Conservation (phyloP, 2,329 filamentous ascomycete species). For the Arthrobotrys megalospora region DNA sequence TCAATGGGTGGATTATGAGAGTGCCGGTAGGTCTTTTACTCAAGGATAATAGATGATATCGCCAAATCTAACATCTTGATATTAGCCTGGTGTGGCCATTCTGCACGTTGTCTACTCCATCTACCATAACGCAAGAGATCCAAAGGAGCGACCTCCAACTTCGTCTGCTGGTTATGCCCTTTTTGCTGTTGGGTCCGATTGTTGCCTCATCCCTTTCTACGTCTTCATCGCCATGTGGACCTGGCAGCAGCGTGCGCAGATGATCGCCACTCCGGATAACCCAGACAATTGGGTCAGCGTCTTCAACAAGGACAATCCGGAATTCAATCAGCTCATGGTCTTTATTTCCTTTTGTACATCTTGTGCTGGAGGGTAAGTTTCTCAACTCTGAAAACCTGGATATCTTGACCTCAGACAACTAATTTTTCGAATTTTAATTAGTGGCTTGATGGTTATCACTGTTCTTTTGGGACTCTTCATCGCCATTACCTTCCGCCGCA, state of each 20-base stretch:
- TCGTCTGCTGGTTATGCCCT: slow-evolving; percentile 91
- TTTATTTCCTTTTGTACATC: slow-evolving; percentile 69
- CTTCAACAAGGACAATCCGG: slow-evolving; percentile 66
- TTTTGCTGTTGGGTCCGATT: slow-evolving; percentile 82
- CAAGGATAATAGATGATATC: not conserved
- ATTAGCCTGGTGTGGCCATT: slow-evolving; percentile 82
- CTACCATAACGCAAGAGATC: slow-evolving; percentile 81
- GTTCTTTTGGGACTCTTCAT: slow-evolving; percentile 81
- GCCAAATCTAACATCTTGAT: slow-evolving; percentile 62
- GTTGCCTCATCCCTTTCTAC: slow-evolving; percentile 76
- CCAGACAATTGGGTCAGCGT: slow-evolving; percentile 67
- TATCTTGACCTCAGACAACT: slow-evolving; percentile 70
- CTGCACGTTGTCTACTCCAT: slow-evolving; percentile 82
- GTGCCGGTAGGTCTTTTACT: slow-evolving; percentile 75
- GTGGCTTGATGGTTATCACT: slow-evolving; percentile 79
- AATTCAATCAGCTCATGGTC: slow-evolving; percentile 73
- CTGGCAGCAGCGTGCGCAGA: slow-evolving; percentile 70
- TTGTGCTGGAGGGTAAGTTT: slow-evolving; percentile 65
- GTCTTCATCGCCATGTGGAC: slow-evolving; percentile 74
- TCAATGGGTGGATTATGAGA: slow-evolving; percentile 81
- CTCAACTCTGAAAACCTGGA: slow-evolving; percentile 71
- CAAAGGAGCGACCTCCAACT: slow-evolving; percentile 79
- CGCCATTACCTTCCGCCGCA: slow-evolving; percentile 83
- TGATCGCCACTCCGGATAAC: slow-evolving; percentile 42
- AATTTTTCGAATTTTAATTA: slow-evolving; percentile 65